Evolutionary conservation across 164 flowering plant genomes (phyloP).

Genomic region (Tetrastigma voinierianum): DNA sequence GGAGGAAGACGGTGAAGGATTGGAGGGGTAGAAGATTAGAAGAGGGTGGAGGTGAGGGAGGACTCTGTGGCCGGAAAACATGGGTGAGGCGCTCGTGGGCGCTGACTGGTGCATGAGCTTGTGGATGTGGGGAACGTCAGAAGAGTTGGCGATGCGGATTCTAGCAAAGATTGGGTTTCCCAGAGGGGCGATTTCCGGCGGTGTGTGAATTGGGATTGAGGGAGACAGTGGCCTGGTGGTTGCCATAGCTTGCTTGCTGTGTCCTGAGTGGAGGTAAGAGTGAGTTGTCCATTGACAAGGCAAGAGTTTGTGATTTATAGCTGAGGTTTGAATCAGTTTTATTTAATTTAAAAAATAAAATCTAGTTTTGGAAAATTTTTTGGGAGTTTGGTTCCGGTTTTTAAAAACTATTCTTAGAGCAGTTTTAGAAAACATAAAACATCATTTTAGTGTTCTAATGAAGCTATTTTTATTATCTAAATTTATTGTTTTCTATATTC

Average conservation of each 20-base stretch:
- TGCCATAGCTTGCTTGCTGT: slow-evolving; percentile 49
- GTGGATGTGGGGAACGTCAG: slow-evolving; percentile 79
- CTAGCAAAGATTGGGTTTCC: slow-evolving; percentile 38
- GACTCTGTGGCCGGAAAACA: slow-evolving; percentile 70
- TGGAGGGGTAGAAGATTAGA: slow-evolving; percentile 67
- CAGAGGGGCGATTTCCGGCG: slow-evolving; percentile 17
- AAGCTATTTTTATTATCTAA: too few relatives aligned
- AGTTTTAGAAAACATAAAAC: too few relatives aligned
- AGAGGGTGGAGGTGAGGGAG: slow-evolving; percentile 75
- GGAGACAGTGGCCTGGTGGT: slow-evolving; percentile 58
- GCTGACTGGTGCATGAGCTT: slow-evolving; percentile 87
- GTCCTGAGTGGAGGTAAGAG: too few relatives aligned
- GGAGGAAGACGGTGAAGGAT: slow-evolving; percentile 81
- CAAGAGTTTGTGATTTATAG: too few relatives aligned
- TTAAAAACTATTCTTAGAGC: too few relatives aligned
- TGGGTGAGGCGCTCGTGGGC: slow-evolving; percentile 76
- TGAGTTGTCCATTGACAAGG: too few relatives aligned
- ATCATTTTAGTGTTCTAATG: too few relatives aligned
- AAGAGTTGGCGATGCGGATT: slow-evolving; percentile 53
- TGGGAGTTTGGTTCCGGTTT: too few relatives aligned
- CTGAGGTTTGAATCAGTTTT: too few relatives aligned
- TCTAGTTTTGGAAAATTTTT: too few relatives aligned
- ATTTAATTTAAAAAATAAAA: too few relatives aligned
- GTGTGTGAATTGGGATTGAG: slow-evolving; percentile 20
- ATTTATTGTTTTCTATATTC: too few relatives aligned